A percentile compares a stretch with the other conserved stretches of the same genome.
Evolutionary conservation across 768 basidiomycete species (phyloP).

Genomic region (Tubosaeta sp.): DNA sequence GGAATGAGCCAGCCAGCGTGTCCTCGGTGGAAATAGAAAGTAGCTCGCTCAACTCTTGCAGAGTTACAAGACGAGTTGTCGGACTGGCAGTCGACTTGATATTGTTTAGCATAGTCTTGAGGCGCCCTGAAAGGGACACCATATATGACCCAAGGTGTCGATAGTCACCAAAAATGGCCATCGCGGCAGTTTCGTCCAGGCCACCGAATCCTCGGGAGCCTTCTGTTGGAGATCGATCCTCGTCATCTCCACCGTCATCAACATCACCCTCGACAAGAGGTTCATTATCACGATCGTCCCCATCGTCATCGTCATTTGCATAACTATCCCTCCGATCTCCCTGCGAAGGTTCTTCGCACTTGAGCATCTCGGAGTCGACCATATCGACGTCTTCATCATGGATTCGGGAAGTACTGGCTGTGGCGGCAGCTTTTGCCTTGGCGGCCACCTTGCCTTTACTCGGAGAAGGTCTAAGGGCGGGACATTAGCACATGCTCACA

Average conservation of each 20-base stretch:
- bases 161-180: slow-evolving; percentile 85
- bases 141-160: slow-evolving; percentile 90
- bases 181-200: slow-evolving; percentile 65
- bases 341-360: slow-evolving; percentile 39
- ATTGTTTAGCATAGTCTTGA: slow-evolving; percentile 87
- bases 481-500: slow-evolving; percentile 11
- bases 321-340: slow-evolving; percentile 45
- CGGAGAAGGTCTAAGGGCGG: slow-evolving; percentile 39
- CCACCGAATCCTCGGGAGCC: slow-evolving; percentile 42
- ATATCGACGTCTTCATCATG: slow-evolving; percentile 76
- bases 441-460: slow-evolving; percentile 57
- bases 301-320: slow-evolving; percentile 38
- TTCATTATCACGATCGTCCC: slow-evolving; percentile 47
- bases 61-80: slow-evolving; percentile 78
- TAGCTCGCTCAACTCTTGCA: slow-evolving; percentile 93
- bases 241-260: slow-evolving; percentile 39
- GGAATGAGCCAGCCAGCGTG: slow-evolving; percentile 93
- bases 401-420: slow-evolving; percentile 58
- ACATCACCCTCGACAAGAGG: slow-evolving; percentile 46
- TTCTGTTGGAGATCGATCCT: slow-evolving; percentile 33
- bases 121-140: slow-evolving; percentile 79
- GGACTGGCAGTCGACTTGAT: slow-evolving; percentile 83
- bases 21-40: slow-evolving; percentile 97
- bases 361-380: slow-evolving; percentile 57
- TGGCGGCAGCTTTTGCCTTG: slow-evolving; percentile 54